Evolutionary conservation across 306 rosid genomes (phyloP), one percentile per base, ranked within the genome.

Genomic region (Vigna reflexopilosa): DNA sequence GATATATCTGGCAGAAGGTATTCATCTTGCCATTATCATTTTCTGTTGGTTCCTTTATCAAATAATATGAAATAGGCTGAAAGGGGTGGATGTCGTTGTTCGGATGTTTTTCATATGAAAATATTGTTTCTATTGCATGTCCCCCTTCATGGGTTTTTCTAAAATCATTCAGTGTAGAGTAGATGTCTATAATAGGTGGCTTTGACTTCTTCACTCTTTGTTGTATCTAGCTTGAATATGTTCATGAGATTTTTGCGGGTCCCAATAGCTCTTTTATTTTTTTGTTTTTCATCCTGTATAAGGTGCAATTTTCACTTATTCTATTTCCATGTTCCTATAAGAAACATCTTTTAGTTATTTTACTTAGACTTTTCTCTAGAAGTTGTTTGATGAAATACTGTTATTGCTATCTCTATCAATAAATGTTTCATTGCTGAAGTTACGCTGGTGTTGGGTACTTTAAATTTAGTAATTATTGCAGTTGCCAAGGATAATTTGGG

Each of bases 1-100:
- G 98, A 94, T 90, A 77, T 87, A 79, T 83, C 98, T 5, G 98
- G 98, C 62, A 88, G 98, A 82, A 94, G 98, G 98, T 94, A 92
- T 57, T 15, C 58, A 48, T 67, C 67, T 79, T 48, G 19, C 44
- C 20, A 64, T 62, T 54, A 50, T 52, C 61, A 45, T 55, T 69
- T 50, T 51, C 14, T 44, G 19, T 28, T 66, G 42, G 56, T 38
- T 56, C 32, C 62, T 70, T 76, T 17, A 15, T 78, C 28, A 42
- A 67, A 48, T 59, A 56, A 45, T 44, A 66, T 67, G 44, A 70
- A 78, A 63, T 67, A 67, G 62, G 73, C 67, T 24, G 61, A 48
- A 32, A 48, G 70, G 9, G 55, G 12, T 47, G 52, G 62, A 59
- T 73, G 28, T 26, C 12, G 42, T 75, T 58, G 67, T 57, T 58